These are phyloP conservation scores for Ciborinia camelliae DNA, from an alignment of 2,329 filamentous ascomycete species.

Conservation along the genomic window DNA sequence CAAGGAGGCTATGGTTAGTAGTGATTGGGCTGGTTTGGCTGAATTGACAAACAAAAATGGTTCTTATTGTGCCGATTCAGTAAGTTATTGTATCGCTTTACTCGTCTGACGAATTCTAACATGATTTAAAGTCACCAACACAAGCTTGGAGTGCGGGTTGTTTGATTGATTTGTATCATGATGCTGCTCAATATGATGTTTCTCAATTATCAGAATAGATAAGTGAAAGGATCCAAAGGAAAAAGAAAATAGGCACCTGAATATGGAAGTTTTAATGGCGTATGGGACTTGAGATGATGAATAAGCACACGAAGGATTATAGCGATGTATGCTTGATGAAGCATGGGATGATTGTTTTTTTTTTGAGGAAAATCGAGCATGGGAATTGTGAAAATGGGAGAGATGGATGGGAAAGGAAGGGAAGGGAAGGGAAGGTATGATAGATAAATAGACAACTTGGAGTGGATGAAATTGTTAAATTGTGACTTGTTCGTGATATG, in stretches of 20 bases:
- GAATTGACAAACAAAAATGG: constrained; percentile 93
- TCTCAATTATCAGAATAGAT: constrained; percentile 22
- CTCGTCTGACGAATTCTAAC: constrained; percentile 23
- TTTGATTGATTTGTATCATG: constrained; percentile 93
- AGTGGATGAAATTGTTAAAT: not conserved
- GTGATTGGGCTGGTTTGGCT: constrained; percentile 83
- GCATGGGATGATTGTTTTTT: not conserved
- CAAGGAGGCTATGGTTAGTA: constrained; percentile 77
- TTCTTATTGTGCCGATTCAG: constrained; percentile 80
- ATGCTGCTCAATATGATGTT: constrained; percentile 55
- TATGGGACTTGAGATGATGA: not conserved
- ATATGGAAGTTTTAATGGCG: not conserved
- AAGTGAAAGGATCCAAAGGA: not conserved
- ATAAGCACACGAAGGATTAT: not conserved
- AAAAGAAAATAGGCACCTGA: not conserved
- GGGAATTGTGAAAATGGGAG: not conserved
- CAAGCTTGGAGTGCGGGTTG: constrained; percentile 96
- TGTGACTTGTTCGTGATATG: not conserved
- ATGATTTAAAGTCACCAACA: constrained; percentile 69
- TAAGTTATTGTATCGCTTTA: constrained; percentile 47
- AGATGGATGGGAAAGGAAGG: not conserved
- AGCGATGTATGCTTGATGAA: not conserved
- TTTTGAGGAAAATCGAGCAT: not conserved
- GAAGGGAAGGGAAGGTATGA: not conserved
- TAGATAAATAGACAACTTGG: not conserved